These are phyloP conservation scores for Thozetella sp. DNA, from an alignment of 495 filamentous ascomycete species.

Conservation along the genomic window DNA sequence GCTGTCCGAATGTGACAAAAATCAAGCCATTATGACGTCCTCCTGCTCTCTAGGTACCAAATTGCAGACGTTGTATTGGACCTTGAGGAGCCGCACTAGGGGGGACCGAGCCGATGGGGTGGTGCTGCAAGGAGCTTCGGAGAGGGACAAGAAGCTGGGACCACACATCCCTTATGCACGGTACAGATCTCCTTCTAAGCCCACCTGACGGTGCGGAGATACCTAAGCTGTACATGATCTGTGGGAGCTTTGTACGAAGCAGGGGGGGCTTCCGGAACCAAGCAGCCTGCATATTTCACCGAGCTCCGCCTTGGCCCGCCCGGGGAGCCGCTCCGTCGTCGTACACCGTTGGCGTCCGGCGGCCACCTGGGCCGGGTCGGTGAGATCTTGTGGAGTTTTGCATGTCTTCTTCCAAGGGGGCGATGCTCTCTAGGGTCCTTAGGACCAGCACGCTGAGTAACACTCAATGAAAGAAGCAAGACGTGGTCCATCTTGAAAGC, in stretches of 20 bases:
- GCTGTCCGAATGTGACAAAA: background rate
- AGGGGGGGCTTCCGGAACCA: background rate
- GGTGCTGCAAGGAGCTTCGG: background rate
- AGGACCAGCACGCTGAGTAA: no score
- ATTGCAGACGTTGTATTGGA: no score
- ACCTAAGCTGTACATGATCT: background rate
- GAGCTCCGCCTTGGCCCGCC: constrained; percentile 19
- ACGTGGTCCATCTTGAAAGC: no score
- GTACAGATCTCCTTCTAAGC: background rate
- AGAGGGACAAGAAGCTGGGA: background rate
- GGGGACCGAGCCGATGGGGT: no score
- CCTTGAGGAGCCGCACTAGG: no score
- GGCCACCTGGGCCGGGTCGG: no score
- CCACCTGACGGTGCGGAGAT: background rate
- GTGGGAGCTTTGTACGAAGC: background rate
- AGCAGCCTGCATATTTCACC: constrained; percentile 7
- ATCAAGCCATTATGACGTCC: background rate
- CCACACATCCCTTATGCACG: background rate
- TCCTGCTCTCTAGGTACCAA: background rate
- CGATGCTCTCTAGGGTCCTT: no score
- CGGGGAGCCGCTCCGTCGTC: constrained; percentile 30
- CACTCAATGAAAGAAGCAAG: no score
- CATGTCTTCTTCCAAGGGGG: no score
- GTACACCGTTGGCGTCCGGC: constrained; percentile 26
- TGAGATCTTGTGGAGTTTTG: no score